Evolutionary conservation across 2,329 filamentous ascomycete species (phyloP), one percentile per base, ranked within the genome.

Genomic region (Penicillium aurantiogriseum): DNA sequence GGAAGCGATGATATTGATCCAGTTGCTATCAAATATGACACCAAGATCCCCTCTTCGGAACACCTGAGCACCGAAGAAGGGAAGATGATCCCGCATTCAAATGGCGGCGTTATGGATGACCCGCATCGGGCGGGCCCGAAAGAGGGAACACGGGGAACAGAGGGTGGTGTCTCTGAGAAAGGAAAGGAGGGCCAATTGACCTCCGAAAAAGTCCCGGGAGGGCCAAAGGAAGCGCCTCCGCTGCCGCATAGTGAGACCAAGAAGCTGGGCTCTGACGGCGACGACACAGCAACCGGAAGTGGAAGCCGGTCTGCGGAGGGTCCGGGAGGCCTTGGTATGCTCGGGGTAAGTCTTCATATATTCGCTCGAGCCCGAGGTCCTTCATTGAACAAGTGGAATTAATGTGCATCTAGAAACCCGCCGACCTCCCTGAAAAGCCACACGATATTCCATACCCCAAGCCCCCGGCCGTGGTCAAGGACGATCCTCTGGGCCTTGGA

Each of bases 101-200:
- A 85, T 58, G 83, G 96, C 71, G 91, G 92, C 40, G 91, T 97
- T 57, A 97, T 97, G 93, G 90, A 96, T 70, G 92, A 97, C 74
- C 90, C 88, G 62, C 84, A 89, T 71, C 82, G 91, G 63, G 77
- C 83, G 38, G 83, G 85, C 40, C 91, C 92, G 5, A 92, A 92
- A 71, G 84, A 92, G 72, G 93, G 92, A 46, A 95, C 91, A 2
- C 90, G 89, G 4, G 93, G 93, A 39, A 96, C 90, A 2, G 90
- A 92, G 70, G 92, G 92, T 13, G 92, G 93, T 51, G 90, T 97
- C 42, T 91, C 88, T 27, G 89, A 92, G 71, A 96, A 95, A 76
- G 86, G 87, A 65, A 94, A 91, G 78, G 87, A 86, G 48, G 83
- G 85, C 59, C 88, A 89, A 69, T 82, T 87, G 82, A 4, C 87